Evolutionary conservation across 768 basidiomycete genomes (phyloP), one percentile per base, ranked within the genome.

Genomic region (Serendipita sp.): DNA sequence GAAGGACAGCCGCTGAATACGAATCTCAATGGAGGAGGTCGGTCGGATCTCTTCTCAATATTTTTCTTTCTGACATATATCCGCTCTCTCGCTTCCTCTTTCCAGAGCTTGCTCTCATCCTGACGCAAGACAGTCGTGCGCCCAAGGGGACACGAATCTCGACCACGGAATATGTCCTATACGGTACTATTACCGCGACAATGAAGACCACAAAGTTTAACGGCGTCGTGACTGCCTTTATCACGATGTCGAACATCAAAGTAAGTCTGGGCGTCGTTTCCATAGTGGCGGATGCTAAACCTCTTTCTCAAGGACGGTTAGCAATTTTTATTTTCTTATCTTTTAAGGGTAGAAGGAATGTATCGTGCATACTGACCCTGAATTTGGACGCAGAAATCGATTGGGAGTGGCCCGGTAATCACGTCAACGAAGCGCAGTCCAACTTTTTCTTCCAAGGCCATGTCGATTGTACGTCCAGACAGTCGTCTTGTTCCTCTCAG

Each of bases 191-290:
- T 68, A 87, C 85, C 40, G 77, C 86, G 44, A 79, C 75, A 63
- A 66, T 89, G 68, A 90, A 89, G 75, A 86, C 88, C 0, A 83
- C 86, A 45, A 80, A 82, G 64, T 90, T 87, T 88, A 78, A 71
- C 16, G 90, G 90, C 37, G 84, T 93, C 4, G 86, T 94, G 63
- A 85, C 86, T 0, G 90, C 91, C 6, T 87, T 87, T 74, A 88
- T 90, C 69, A 86, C 85, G 3, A 91, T 91, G 90, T 75, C 74
- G 16, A 81, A 85, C 67, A 78, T 90, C 69, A 89, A 87, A 71
- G 87, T 53, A 31, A 11, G 52, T 27, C 23, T 23, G 23, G 23
- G 23, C 23, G 23, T 23, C 23, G 23, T 23, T 23, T 31, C 31
- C 15, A 45, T 45, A 45, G 44, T 45, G 44, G 18, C 44, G 18